Percentiles rank a stretch among this genome's conserved stretches.
Evolutionary conservation across 1,139 yeast genomes (phyloP).

Genomic region (Torulaspora globosa): DNA sequence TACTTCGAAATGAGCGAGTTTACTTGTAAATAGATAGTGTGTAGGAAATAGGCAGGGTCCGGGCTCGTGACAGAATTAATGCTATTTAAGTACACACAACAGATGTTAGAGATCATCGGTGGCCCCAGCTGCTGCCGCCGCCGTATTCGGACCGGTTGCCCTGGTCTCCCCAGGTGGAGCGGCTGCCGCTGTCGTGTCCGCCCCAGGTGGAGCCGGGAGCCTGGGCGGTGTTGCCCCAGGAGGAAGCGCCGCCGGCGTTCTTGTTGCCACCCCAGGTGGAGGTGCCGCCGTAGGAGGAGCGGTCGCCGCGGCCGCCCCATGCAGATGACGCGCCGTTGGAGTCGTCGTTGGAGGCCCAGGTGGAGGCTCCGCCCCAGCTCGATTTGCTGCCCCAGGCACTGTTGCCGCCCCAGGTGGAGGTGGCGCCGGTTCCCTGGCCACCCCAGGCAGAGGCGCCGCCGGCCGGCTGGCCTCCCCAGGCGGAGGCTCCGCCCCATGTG

Average conservation of each 20-base stretch:
- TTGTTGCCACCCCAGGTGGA: conserved; percentile 35
- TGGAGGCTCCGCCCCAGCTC: conserved; percentile 37
- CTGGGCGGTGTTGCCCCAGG: conserved; percentile 36
- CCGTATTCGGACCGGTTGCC: conserved; percentile 30
- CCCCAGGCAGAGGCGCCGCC: conserved; percentile 45
- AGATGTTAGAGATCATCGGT: conserved; percentile 13
- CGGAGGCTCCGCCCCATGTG: conserved; percentile 49
- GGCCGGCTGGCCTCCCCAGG: conserved; percentile 49
- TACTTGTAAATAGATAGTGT: conserved; percentile 10
- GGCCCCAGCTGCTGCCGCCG: conserved; percentile 33
- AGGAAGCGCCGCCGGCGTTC: conserved; percentile 30
- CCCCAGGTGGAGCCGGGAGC: conserved; percentile 41
- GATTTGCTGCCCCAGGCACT: conserved; percentile 45
- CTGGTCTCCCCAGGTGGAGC: conserved; percentile 43
- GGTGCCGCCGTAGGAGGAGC: conserved; percentile 35
- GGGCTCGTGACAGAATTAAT: neutral
- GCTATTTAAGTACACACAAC: conserved; percentile 2
- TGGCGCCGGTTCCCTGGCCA: conserved; percentile 37
- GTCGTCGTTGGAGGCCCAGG: conserved; percentile 37
- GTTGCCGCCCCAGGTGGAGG: conserved; percentile 40
- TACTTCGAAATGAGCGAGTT: conserved; percentile 34
- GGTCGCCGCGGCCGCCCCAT: conserved; percentile 37
- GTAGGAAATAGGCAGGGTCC: no score
- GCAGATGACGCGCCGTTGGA: conserved; percentile 34
- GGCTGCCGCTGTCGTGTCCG: conserved; percentile 37